Base-by-base conservation (phyloP, 768 basidiomycete species). In the Lactarius pseudohatsudake region DNA sequence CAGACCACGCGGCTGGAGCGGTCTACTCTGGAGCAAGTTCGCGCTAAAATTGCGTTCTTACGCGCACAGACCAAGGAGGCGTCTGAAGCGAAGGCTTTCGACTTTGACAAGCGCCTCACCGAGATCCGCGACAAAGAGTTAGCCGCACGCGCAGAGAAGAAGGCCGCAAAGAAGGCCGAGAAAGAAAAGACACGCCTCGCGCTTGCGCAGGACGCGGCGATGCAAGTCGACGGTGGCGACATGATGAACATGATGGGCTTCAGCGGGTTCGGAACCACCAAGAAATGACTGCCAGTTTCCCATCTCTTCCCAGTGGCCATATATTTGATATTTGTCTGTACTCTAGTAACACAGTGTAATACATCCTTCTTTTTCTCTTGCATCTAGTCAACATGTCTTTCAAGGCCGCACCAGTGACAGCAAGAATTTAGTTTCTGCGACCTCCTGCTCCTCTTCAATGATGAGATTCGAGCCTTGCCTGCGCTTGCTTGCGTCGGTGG, bases 1-100 rank as follows among this genome's bases (percentile, higher is more conserved):
- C 97, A 98, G 79, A 94, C 94, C 2, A 99, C 96, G 22, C 89
- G 89, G 62, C 81, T 97, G 62, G 89, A 88, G 72, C 86, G 95
- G 20, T 98, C 97, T 2, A 96, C 96, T 0, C 78, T 98, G 20
- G 88, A 88, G 70, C 94, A 99, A 79, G 97, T 99, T 61, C 91
- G 94, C 55, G 88, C 88, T 6, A 88, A 91, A 66, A 98, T 99
- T 77, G 92, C 92, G 0, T 79, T 84, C 43, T 80, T 99, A 36
- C 88, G 96, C 16, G 94, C 92, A 76, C 89, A 88, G 76, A 96
- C 96, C 2, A 90, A 88, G 68, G 88, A 91, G 50, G 88, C 88
- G 9, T 86, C 94, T 0, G 81, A 84, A 32, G 89, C 92, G 0
- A 97, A 97, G 74, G 85, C 88, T n/a, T 99, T 86, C 73, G 96